A percentile compares a stretch with the other conserved stretches of the same genome.
phyloP scores from a whole-genome alignment of 345 rosid genomes.

The Citrus inodora region DNA sequence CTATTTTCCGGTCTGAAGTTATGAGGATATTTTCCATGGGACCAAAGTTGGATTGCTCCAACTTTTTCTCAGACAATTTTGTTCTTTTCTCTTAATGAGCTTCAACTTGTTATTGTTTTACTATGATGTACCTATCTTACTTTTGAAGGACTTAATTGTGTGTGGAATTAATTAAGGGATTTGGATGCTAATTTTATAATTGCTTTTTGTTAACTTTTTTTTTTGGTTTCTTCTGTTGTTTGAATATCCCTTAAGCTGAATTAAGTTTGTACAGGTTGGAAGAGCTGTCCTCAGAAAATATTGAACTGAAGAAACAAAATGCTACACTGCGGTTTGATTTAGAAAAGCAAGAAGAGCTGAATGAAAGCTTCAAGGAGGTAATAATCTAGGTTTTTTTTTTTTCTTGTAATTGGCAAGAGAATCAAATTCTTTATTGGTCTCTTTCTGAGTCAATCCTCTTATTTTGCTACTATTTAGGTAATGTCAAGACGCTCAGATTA shows the following conservation, averaged over 20 bases:
- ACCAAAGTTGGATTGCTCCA: not conserved
- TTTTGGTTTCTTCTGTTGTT: not conserved
- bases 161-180: not conserved
- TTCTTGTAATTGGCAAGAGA: constrained; percentile 28
- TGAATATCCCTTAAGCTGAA: not conserved
- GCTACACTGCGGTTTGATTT: constrained; percentile 54
- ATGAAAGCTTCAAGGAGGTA: constrained; percentile 59
- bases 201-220: not conserved
- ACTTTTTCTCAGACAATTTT: not conserved
- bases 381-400: not conserved
- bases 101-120: not conserved
- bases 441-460: not conserved
- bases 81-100: not conserved
- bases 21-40: not conserved
- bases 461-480: not conserved
- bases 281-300: constrained; percentile 54
- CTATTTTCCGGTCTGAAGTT: not conserved
- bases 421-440: not conserved
- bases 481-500: not conserved
- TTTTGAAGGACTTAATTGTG: not conserved
- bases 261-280: constrained; percentile 53
- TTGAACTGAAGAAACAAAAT: constrained; percentile 57
- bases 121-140: not conserved
- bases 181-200: not conserved
- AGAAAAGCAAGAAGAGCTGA: constrained; percentile 57